Base-by-base conservation (phyloP, 106 monocot species). In the Phalaenopsis equestris region DNA sequence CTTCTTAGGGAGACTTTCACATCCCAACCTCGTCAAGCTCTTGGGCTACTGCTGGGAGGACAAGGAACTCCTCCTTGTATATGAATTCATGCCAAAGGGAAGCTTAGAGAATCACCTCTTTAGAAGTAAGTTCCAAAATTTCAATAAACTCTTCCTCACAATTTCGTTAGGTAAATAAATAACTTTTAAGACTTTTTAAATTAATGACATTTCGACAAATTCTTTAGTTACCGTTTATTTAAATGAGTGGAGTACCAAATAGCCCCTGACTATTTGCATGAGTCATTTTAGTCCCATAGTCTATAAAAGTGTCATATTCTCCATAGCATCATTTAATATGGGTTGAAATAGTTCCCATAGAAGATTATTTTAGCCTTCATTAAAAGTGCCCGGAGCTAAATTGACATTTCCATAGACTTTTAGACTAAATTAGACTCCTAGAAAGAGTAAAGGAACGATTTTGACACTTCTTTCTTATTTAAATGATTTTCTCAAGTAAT, bases 81-180 rank as follows among this genome's bases (percentile, higher is more conserved):
- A 91, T 56, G 91, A 91, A 78, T 91, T 73, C 81, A 80, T 91
- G 89, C 2, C 85, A 14, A 89, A 80, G 58, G 91, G 91, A 16
- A 89, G 91, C 85, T 82, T 91, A 75, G 91, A 91, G 77, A 89
- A 89, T 78, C 89, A 91, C 55, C 87, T 91, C 55, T 91, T 89
- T 65, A 83, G 85, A 79, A 87, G 91, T 91, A 57, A 89, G 91
- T 88, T 24, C 14, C 36, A 55, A 10, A 55, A 49, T 2, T 5
- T 1, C 52, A 45, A 37, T 17, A 1, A 37, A 8, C 36, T 11
- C 36, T 73, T 42, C 42, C 42, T 68, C 37, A 39, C 19, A 19
- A 58, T 19, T 58, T 19, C 8, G 48, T 48, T 23, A 72, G 12
- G 10, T 3, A 72, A 41, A 21, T 39, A 72, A 24, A 41, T 41